These are phyloP conservation scores for Calonectria honghensis DNA, from an alignment of 2,329 filamentous ascomycete genomes.

Conservation along the genomic window DNA sequence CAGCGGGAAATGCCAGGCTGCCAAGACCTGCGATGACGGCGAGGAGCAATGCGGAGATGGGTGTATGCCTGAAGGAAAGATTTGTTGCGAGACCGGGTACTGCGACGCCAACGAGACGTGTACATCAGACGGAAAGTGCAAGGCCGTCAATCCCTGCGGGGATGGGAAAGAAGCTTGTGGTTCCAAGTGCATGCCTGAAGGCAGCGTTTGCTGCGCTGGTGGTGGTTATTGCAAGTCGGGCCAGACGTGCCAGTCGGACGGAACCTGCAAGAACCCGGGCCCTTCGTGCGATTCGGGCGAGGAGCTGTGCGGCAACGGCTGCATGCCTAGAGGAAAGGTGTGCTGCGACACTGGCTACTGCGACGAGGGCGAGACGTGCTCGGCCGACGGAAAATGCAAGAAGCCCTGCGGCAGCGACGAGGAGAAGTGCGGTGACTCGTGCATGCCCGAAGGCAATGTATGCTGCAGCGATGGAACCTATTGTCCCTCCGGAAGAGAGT, in stretches of 20 bases:
- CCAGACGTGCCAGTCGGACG: no score
- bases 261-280: no score
- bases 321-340: slow-evolving; percentile 31
- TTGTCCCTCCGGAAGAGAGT: slow-evolving; percentile 19
- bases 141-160: neutral
- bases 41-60: no score
- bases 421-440: neutral
- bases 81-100: no score
- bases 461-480: slow-evolving; percentile 18
- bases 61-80: no score
- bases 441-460: slow-evolving; percentile 10
- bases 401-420: neutral
- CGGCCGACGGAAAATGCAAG: neutral
- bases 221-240: no score
- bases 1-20: no score
- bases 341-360: slow-evolving; percentile 11
- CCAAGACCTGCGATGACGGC: no score
- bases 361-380: neutral
- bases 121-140: no score
- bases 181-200: no score
- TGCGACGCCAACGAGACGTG: no score
- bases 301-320: slow-evolving; percentile 21
- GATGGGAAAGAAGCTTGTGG: neutral
- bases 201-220: no score
- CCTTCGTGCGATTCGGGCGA: neutral